A percentile compares a stretch with the other conserved stretches of the same genome.
Evolutionary conservation across 768 basidiomycete genomes (phyloP).

Genomic region (Pisolithus albus): DNA sequence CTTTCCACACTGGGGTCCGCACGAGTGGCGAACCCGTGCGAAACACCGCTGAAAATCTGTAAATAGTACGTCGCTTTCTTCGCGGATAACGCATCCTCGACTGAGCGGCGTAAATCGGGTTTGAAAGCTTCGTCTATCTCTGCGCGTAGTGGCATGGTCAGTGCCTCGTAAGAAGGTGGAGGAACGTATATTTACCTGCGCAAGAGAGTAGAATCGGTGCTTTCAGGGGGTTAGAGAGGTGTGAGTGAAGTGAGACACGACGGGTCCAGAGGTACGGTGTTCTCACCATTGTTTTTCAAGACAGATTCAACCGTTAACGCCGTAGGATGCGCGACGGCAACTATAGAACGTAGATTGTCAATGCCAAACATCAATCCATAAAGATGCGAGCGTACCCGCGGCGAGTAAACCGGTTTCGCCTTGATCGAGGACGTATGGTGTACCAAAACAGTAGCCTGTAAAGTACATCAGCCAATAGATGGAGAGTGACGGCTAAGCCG

Average conservation of each 20-base stretch:
- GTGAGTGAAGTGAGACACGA: no score
- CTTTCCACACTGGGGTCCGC: constrained; percentile 21
- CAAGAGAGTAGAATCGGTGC: constrained; percentile 51
- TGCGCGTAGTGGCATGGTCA: constrained; percentile 11
- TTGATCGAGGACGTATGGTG: constrained; percentile 42
- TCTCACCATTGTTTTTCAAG: constrained; percentile 40
- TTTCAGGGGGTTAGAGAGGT: constrained; percentile 11
- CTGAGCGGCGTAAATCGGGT: constrained; percentile 42
- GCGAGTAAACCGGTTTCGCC: constrained; percentile 39
- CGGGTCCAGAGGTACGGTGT: not conserved
- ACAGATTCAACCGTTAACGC: constrained; percentile 43
- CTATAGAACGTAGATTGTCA: constrained; percentile 19
- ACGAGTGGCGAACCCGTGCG: constrained; percentile 32
- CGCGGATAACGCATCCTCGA: constrained; percentile 50
- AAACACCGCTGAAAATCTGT: constrained; percentile 46
- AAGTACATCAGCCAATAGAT: not conserved
- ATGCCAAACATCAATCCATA: not conserved
- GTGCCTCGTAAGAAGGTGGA: not conserved
- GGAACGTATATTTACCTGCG: constrained; percentile 35
- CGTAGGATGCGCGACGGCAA: constrained; percentile 53
- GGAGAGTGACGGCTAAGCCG: not conserved
- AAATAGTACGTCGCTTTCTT: constrained; percentile 48
- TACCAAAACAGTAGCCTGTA: constrained; percentile 55
- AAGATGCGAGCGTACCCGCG: constrained; percentile 32
- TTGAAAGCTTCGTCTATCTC: constrained; percentile 53